Conservation (phyloP, 2,329 filamentous ascomycete genomes). For the Colletotrichum sp. region DNA sequence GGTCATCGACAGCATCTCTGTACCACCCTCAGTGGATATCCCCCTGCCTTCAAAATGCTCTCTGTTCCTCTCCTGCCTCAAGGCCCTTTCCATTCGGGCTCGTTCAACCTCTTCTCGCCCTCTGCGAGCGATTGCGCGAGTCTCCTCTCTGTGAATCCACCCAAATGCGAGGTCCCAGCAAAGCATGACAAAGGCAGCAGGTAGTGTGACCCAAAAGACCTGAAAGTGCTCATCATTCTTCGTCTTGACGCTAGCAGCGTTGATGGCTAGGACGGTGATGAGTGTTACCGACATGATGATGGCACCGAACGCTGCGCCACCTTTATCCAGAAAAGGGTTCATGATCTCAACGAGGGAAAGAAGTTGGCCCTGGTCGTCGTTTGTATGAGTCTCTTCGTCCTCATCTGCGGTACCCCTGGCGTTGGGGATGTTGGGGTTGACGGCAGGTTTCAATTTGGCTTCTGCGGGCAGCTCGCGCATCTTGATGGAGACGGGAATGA, state of each 20-base stretch:
- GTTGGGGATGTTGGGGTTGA: conserved; percentile 76
- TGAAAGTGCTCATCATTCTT: conserved; percentile 47
- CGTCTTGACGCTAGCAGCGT: conserved; percentile 59
- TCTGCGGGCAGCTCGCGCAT: conserved; percentile 71
- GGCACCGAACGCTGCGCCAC: conserved; percentile 67
- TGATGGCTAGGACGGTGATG: conserved; percentile 68
- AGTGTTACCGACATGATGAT: conserved; percentile 71
- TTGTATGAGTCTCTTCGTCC: conserved; percentile 40
- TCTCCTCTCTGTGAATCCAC: conserved; percentile 67
- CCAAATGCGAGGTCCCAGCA: conserved; percentile 70
- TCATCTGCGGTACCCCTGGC: conserved; percentile 60
- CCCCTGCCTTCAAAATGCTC: neutral
- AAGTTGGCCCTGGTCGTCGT: conserved; percentile 56
- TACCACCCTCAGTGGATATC: neutral
- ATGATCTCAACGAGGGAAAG: conserved; percentile 74
- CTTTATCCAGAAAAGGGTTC: conserved; percentile 75
- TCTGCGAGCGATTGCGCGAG: conserved; percentile 63
- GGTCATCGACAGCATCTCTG: neutral
- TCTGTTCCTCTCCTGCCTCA: neutral
- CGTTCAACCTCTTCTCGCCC: conserved; percentile 42
- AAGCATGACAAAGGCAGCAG: conserved; percentile 72
- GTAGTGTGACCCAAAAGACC: conserved; percentile 73
- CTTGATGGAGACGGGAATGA: conserved; percentile 70
- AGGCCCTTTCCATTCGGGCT: neutral
- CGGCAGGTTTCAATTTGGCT: conserved; percentile 54